Base-by-base conservation (phyloP, 139 green algal species). In the Picocystis salinarum region DNA sequence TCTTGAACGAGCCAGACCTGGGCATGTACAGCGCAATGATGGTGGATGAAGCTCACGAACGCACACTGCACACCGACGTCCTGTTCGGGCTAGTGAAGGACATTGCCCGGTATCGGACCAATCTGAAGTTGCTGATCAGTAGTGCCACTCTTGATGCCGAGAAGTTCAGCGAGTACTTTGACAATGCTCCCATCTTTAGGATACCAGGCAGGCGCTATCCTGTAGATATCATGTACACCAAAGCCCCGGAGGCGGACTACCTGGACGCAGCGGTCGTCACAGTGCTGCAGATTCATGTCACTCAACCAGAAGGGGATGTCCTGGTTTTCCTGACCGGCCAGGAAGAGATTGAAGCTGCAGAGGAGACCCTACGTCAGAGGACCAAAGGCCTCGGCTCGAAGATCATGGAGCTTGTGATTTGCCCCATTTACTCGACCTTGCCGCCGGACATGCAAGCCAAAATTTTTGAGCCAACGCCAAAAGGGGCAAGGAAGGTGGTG, bases 151-250 rank as follows among this genome's bases (percentile, higher is more conserved):
- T 93, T 46, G 80, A 91, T 37, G 82, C 82, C 4, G 73, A 91
- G 48, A 89, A 91, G 59, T 93, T 93, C 64, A 70, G 41, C 30
- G 76, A 85, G 40, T 96, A 92, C 65, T 96, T 96, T 65, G 85
- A 95, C 70, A 66, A 76, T 44, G 85, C 85, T 2, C 85, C 85
- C 34, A 93, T 93, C 50, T 93, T 96, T 58, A 69, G 74, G 47
- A 73, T 94, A 20, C 82, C 81, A 10, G 81, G 81, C 5, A 53
- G 81, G 17, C 55, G 75, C 17, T 97, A 95, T 66, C 82, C 80
- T 3, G 87, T 97, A 13, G 84, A 96, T 59, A 93, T 97, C 52
- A 51, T 92, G 42, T 96, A 94, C 73, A 92, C 84, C 36, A 93
- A 94, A 50, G 75, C 75, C 7, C 82, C 82, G 7, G 59, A 79